Base-by-base conservation (phyloP, 2,329 filamentous ascomycete species). In the Alternaria ethzedia region DNA sequence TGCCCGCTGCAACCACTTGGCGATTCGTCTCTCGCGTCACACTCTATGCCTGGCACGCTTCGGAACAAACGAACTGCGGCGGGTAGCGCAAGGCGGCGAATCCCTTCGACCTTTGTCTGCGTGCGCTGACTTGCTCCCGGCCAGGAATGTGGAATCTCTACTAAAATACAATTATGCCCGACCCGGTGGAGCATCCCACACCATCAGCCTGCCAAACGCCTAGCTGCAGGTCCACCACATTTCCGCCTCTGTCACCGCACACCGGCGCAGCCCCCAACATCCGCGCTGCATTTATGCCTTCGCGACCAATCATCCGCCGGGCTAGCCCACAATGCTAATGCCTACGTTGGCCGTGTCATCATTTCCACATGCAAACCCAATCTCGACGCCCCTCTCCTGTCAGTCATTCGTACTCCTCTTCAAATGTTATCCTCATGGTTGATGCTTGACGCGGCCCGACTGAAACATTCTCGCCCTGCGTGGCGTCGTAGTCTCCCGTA, bases 191-290 rank as follows among this genome's bases (percentile, higher is more conserved):
- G 30, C 49, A 36, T 23, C 36, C 43, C 54, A 36, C 45, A 49
- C 55, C 46, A 51, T 43, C 57, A 23, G 41, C 21, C 60, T 55
- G 56, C 56, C 50, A 63, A 44, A 44, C 56, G 55, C n/a, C 50
- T 47, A 54, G 25, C 59, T 61, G 59, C 59, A 61, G 59, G 54
- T 61, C 54, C 59, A 57, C 52, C 46, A 32, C 36, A 36, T 36
- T 28, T 44, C 47, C 49, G 46, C 56, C 45, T 50, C 55, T 51
- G 52, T 61, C 54, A 57, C 45, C n/a, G 36, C 36, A 41, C 36
- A 17, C 49, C 52, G 25, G 25, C 49, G 43, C 45, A 44, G 45
- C 41, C 26, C 13, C 23, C 52, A 30, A 21, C 45, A 51, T 41
- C 43, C 32, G 52, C 54, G 30, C 28, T 55, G 46, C 59, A 54